phyloP scores from a whole-genome alignment of 2,329 filamentous ascomycete genomes.

The Coccinonectria pachysandricola region DNA sequence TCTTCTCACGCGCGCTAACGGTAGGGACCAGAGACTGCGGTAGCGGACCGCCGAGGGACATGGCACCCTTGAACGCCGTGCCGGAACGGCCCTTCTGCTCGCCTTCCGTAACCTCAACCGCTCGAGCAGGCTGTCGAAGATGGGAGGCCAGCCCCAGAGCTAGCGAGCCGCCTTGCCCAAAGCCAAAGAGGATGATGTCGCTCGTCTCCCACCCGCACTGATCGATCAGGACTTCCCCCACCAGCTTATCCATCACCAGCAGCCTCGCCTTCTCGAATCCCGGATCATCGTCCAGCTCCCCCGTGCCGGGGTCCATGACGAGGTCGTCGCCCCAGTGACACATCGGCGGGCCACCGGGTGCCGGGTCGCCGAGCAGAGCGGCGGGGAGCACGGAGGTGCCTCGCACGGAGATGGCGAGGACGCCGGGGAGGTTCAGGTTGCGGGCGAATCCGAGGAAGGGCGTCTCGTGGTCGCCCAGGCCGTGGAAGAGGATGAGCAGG shows the following conservation, averaged over 20 bases:
- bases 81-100: constrained; percentile 4
- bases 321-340: constrained; percentile 63
- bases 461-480: constrained; percentile 64
- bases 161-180: constrained; percentile 56
- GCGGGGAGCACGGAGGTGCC: constrained; percentile 61
- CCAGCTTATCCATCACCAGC: constrained; percentile 38
- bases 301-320: constrained; percentile 37
- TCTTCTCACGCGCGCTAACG: constrained; percentile 39
- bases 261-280: constrained; percentile 42
- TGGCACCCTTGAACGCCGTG: constrained; percentile 40
- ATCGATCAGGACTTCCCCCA: constrained; percentile 39
- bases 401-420: constrained; percentile 63
- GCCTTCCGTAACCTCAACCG: constrained; percentile 24
- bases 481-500: constrained; percentile 73
- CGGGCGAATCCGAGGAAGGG: constrained; percentile 61
- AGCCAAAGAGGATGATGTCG: constrained; percentile 56
- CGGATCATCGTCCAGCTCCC: constrained; percentile 49
- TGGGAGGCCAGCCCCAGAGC: constrained; percentile 46
- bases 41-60: constrained; percentile 53
- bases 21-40: constrained; percentile 41
- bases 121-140: constrained; percentile 24
- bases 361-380: constrained; percentile 37
- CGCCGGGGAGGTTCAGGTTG: constrained; percentile 64
- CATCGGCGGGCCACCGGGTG: constrained; percentile 18
- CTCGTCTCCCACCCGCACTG: constrained; percentile 48